Conservation (phyloP, 805 yeast genomes). For the Yamadazyma sp. region DNA sequence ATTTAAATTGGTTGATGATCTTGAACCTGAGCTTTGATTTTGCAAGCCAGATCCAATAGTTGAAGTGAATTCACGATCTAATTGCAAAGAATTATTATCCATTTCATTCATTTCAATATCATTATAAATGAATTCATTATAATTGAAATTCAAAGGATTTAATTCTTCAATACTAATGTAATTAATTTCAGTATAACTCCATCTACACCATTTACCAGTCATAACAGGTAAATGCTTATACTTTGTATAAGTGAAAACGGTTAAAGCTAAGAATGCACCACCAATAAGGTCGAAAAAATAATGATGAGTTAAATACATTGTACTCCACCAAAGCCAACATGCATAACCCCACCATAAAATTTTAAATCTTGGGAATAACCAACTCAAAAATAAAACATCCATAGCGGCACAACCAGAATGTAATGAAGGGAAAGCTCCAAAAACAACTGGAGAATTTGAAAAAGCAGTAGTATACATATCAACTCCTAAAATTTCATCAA, state of each 20-base stretch:
- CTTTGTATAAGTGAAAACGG: constrained; percentile 67
- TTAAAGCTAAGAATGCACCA: constrained; percentile 82
- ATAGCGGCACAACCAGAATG: constrained; percentile 94
- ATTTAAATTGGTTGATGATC: background rate
- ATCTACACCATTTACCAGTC: constrained; percentile 57
- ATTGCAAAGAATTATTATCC: background rate
- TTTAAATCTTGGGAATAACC: constrained; percentile 70
- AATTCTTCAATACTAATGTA: constrained; percentile 22
- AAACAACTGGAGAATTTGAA: constrained; percentile 83
- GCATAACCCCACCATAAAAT: constrained; percentile 74
- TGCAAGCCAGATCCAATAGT: background rate
- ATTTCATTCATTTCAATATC: constrained; percentile 9
- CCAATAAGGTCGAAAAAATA: constrained; percentile 90
- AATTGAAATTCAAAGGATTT: constrained; percentile 29
- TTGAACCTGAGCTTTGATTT: background rate
- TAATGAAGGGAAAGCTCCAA: constrained; percentile 84
- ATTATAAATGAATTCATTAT: constrained; percentile 12
- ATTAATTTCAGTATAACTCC: constrained; percentile 52
- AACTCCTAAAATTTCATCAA: constrained; percentile 73
- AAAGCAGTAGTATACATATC: constrained; percentile 83
- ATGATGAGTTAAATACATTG: constrained; percentile 97
- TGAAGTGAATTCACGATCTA: background rate
- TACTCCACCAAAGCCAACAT: constrained; percentile 97
- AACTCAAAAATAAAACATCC: constrained; percentile 84
- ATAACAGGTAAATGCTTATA: constrained; percentile 66